Evolutionary conservation across 352 stramenopile species (phyloP), one percentile per base, ranked within the genome.

Genomic region (Achlya hypogyna): DNA sequence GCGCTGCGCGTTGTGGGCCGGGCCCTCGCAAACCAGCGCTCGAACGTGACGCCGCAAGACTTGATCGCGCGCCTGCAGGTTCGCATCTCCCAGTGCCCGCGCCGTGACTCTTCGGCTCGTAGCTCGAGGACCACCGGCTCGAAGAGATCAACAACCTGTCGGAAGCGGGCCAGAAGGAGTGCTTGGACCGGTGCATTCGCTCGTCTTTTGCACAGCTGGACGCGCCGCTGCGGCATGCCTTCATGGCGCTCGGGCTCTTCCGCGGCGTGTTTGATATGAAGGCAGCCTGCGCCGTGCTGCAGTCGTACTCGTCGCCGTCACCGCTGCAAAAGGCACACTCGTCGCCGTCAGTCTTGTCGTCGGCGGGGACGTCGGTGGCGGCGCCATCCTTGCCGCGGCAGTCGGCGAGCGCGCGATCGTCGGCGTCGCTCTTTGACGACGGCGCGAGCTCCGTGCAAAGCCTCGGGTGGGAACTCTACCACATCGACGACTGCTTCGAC

Each of bases 231-330:
- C 79, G 76, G n/a, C 71, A 90, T 22, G 84, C 82, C 1, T 93
- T 93, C 51, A 91, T 93, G 82, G 82, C 79, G 20, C 78, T 93
- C 31, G 84, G 84, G 14, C 88, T 93, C 49, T 93, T 93, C 62
- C 81, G 84, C 25, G 82, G 84, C 53, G 87, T 72, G 22, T 93
- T 93, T 34, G 81, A 91, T 47, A 72, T 86, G 22, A 74, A 84
- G 54, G 84, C 84, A 8, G 84, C 81, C 18, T 74, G 84, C 51
- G 81, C 84, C 27, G 78, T 93, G 40, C 64, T 93, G 4, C 88
- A 76, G n/a, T 49, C 51, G 10, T 42, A 25, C 16, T 23, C 20
- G 20, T 40, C 35, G n/a, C 25, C 29, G n/a, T 29, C 51, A 5
- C 16, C 29, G 6, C 42, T 64, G 10, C 14, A 20, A 16, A 64